phyloP scores from a whole-genome alignment of 441 rosid species.

The Kokia cookei region DNA sequence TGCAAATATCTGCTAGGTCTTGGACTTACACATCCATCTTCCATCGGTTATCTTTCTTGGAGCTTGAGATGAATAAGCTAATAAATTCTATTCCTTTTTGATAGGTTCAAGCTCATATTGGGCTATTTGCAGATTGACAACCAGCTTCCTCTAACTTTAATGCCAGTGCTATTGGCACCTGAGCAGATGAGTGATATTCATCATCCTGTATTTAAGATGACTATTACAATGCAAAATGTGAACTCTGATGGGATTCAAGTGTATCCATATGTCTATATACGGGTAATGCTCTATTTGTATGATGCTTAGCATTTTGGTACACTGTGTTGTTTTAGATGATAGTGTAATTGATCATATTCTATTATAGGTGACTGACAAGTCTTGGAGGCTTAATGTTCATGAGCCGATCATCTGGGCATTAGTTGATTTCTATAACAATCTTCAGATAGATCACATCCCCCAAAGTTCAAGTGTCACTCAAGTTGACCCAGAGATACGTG shows the following conservation, averaged over 20 bases:
- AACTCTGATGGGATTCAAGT: slow-evolving; percentile 77
- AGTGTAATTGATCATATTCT: slow-evolving; percentile 11
- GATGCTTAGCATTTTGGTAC: slow-evolving; percentile 5
- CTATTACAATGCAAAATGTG: slow-evolving; percentile 74
- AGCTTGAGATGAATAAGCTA: slow-evolving; percentile 7
- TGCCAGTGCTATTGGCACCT: slow-evolving; percentile 95
- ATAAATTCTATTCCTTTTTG: slow-evolving; percentile 17
- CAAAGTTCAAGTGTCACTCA: slow-evolving; percentile 64
- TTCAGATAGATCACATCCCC: slow-evolving; percentile 80
- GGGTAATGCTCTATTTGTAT: slow-evolving; percentile 52
- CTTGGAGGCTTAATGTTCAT: slow-evolving; percentile 91
- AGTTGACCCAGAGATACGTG: slow-evolving; percentile 97
- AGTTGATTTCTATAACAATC: slow-evolving; percentile 74
- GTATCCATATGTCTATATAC: slow-evolving; percentile 80
- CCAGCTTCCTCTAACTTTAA: slow-evolving; percentile 89
- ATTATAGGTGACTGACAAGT: slow-evolving; percentile 74
- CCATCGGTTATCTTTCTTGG: background rate
- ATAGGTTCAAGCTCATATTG: slow-evolving; percentile 93
- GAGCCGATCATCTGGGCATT: slow-evolving; percentile 98
- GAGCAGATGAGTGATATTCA: slow-evolving; percentile 64
- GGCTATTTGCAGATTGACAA: slow-evolving; percentile 94
- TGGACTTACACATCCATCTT: background rate
- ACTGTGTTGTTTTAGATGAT: slow-evolving; percentile 8
- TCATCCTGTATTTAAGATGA: slow-evolving; percentile 96
- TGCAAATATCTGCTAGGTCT: background rate